phyloP scores from a whole-genome alignment of 208 protist species.

The Leishmania tropica region DNA sequence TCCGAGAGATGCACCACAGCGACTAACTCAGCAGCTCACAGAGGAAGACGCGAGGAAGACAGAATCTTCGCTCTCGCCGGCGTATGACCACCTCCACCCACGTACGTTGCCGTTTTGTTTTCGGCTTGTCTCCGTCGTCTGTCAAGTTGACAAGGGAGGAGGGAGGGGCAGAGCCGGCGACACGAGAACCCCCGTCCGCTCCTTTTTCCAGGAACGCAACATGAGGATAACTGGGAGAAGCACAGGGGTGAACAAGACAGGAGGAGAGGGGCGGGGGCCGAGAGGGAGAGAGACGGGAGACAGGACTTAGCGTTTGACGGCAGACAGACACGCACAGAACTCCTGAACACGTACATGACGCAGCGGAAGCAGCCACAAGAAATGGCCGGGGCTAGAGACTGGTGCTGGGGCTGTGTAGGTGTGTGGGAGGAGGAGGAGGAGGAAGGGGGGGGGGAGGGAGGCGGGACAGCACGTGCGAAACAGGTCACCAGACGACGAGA shows the following conservation, averaged over 20 bases:
- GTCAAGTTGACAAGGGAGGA: neutral
- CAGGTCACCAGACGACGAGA: neutral
- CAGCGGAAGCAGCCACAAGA: neutral
- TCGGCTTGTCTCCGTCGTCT: neutral
- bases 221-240: neutral
- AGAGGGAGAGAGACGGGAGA: neutral
- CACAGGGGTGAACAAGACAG: neutral
- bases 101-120: neutral
- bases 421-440: neutral
- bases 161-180: neutral
- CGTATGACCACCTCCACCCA: neutral
- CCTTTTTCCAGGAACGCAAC: neutral
- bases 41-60: neutral
- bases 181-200: neutral
- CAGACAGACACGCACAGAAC: neutral
- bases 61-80: neutral
- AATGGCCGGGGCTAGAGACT: neutral
- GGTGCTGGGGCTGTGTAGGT: too few species aligned
- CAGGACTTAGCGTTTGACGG: neutral
- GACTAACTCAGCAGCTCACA: neutral
- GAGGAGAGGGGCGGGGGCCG: too few species aligned
- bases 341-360: neutral
- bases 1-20: neutral
- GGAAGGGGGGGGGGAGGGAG: neutral
- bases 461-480: neutral